Percentiles rank a stretch among this genome's conserved stretches.
Evolutionary conservation across 352 stramenopile genomes (phyloP).

Genomic region (Globisporangium viniferum): DNA sequence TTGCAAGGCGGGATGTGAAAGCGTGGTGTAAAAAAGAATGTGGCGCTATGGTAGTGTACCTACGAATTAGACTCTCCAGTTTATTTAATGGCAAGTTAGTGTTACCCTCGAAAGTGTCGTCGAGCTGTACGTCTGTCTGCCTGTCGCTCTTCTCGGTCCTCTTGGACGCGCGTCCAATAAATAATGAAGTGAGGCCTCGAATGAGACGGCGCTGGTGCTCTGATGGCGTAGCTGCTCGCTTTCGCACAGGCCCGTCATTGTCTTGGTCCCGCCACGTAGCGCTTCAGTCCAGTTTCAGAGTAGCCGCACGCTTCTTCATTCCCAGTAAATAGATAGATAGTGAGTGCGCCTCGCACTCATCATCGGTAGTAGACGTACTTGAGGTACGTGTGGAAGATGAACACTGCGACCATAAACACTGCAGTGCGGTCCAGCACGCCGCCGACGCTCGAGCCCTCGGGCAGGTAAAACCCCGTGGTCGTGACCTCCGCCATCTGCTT

Average conservation of each 20-base stretch:
- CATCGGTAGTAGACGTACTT: slow-evolving; percentile 26
- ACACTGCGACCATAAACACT: slow-evolving; percentile 40
- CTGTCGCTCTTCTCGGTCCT: background rate
- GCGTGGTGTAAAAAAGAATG: background rate
- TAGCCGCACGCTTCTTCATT: background rate
- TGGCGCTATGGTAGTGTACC: background rate
- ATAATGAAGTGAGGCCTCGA: background rate
- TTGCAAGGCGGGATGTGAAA: slow-evolving; percentile 1
- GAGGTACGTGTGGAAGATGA: slow-evolving; percentile 51
- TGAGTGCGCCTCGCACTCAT: background rate
- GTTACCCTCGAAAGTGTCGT: background rate
- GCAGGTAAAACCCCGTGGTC: slow-evolving; percentile 46
- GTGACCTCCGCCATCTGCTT: slow-evolving; percentile 42
- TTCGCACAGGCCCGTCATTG: background rate
- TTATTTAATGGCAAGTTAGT: slow-evolving; percentile 7
- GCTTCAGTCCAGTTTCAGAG: too few species aligned
- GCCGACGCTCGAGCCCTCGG: slow-evolving; percentile 23
- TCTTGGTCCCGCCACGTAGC: background rate
- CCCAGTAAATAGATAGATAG: slow-evolving; percentile 12
- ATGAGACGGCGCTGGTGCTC: too few species aligned
- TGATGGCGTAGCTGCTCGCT: background rate
- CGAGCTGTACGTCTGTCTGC: background rate
- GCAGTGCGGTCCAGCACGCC: slow-evolving; percentile 43
- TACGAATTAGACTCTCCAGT: background rate
- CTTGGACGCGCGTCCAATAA: background rate